Evolutionary conservation across 768 basidiomycete species (phyloP), one percentile per base, ranked within the genome.

Genomic region (Holtermanniella nyarrowii): DNA sequence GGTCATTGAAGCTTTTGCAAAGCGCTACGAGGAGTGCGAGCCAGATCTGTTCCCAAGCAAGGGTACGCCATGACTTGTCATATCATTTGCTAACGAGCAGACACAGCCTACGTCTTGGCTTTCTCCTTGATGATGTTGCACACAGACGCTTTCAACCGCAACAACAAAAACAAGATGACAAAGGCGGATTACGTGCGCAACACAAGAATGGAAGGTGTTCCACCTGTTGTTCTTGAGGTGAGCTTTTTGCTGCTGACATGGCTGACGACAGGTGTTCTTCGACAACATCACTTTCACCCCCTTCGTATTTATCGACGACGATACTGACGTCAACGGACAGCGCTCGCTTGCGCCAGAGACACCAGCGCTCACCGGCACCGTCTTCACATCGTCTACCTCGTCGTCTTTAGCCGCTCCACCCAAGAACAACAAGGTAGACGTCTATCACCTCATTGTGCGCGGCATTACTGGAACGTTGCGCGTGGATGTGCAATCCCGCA

Each of bases 91-190:
- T 26, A 20, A 39, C 12, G 44, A n/a, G 10, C 56, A 91, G 90
- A 95, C 64, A 84, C 93, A 61, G 86, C 93, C 11, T 96, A 97
- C 72, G 86, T 97, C 47, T 76, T 97, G 44, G 89, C 93, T 12
- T 97, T 96, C 74, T 96, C 93, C 61, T 76, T 96, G 66, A 95
- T 97, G 62, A 97, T 99, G 93, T 76, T 96, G 46, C 91, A 97
- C 68, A 99, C 95, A 16, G 95, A 99, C 66, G 87, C 85, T 4
- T 97, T 97, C 77, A 99, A 99, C 74, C 87, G 85, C 72, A 88
- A 87, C 56, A 97, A 97, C 74, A 96, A 86, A 74, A 83, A 82
- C 48, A 97, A 97, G 74, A 99, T 99, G 95, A 81, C 84, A 31
- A 96, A 93, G 70, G 77, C 81, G 1, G 91, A 93, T 65, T 99